Evolutionary conservation across 2,329 filamentous ascomycete genomes (phyloP), one percentile per base, ranked within the genome.

Genomic region (Sarocladium brachiariae): DNA sequence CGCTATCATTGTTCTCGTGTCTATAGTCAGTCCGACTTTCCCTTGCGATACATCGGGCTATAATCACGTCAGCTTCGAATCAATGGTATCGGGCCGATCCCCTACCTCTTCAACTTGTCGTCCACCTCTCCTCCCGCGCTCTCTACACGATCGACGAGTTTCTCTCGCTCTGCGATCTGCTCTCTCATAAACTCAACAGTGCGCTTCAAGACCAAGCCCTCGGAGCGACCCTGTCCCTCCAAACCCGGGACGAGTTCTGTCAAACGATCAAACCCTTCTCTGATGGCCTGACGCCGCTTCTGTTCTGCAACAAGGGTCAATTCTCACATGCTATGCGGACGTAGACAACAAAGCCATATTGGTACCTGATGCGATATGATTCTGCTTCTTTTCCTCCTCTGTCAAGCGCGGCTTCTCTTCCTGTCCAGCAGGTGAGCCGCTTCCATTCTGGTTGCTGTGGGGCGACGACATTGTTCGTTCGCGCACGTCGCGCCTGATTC

Each of bases 241-340:
- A 95, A 75, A 0, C 87, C 89, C 0, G 90, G 90, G 1, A 95
- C 88, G 27, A 95, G 76, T 50, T 84, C 80, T 14, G 87, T 87
- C 23, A 96, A 77, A 30, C 83, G 79, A 65, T 95, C 89, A 64
- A 95, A 95, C 51, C 87, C 88, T 52, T 88, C 83, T 43, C 90
- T 79, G 57, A 96, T 95, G 13, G 86, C 87, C 53, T 72, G 65
- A 25, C 72, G 63, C 33, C 72, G 64, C 56, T 76, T 72, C 57
- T 74, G 64, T 61, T 75, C 69, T 73, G 51, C 50, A 34, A 13
- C 27, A 16, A 19, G 27, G 16, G 43, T 33, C n/a, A 47, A n/a
- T n/a, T n/a, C n/a, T n/a, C n/a, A n/a, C n/a, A n/a, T n/a, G 7
- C 10, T 16, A 38, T 38, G 9, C 18, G 10, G 34, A 10, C 34